Percentiles rank a stretch among this genome's conserved stretches.
These are phyloP conservation scores for Aphanomyces astaci DNA, from an alignment of 352 stramenopile species.

Conservation along the genomic window DNA sequence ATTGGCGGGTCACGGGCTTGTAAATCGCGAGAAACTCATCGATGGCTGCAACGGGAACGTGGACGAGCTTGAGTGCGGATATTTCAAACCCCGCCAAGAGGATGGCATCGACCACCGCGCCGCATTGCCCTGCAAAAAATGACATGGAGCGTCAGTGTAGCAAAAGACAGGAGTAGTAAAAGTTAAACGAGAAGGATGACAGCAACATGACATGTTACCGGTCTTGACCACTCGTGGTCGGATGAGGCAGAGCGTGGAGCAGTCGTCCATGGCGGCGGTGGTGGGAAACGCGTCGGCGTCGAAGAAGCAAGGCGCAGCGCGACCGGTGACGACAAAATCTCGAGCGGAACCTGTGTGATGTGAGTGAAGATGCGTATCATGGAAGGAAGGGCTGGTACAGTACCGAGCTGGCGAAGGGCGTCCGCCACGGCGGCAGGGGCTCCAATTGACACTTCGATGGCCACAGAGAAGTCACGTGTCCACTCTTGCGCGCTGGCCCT, in stretches of 20 bases:
- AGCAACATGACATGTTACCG: background rate
- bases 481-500: constrained; percentile 4
- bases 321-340: constrained; percentile 23
- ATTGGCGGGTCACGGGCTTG: constrained; percentile 60
- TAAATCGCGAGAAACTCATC: constrained; percentile 90
- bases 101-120: constrained; percentile 77
- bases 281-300: constrained; percentile 27
- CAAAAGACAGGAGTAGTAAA: no score
- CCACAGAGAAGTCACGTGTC: constrained; percentile 19
- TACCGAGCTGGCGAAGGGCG: constrained; percentile 25
- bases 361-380: constrained; percentile 26
- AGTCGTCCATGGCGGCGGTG: constrained; percentile 48
- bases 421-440: constrained; percentile 29
- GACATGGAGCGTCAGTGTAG: no score
- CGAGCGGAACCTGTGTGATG: background rate
- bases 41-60: constrained; percentile 64
- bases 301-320: background rate
- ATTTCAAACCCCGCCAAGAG: constrained; percentile 78
- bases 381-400: constrained; percentile 1
- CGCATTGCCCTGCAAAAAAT: constrained; percentile 33
- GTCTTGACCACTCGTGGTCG: constrained; percentile 52
- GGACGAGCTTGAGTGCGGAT: constrained; percentile 79
- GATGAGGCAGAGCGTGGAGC: constrained; percentile 56
- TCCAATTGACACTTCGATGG: constrained; percentile 23
- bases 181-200: background rate